Base-by-base conservation (phyloP, 2,329 filamentous ascomycete species). In the Huntiella omanensis region DNA sequence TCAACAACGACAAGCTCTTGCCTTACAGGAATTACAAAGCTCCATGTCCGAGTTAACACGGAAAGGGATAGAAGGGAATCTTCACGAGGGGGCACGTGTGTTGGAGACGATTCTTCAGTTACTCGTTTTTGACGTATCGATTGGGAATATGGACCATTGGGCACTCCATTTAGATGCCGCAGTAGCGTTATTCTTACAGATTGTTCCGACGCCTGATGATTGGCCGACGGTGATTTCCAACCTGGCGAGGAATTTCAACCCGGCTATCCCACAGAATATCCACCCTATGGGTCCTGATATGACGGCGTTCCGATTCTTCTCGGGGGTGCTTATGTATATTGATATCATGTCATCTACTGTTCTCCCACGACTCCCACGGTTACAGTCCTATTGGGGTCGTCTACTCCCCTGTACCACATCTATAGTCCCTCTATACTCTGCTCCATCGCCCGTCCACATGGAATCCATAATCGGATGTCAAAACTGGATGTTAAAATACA, bases 401-500 rank as follows among this genome's bases (percentile, higher is more conserved):
- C 54, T 66, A 19, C 62, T 71, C 16, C 57, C 60, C 5, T 54
- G 57, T 10, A 50, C 48, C n/a, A 41, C 49, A 17, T 17, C 44
- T 11, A 45, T 49, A 39, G 46, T 49, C 4, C 45, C 50, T 1
- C 16, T 43, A 15, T 49, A 49, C 28, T 46, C 48, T 17, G 48
- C 48, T 5, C 48, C 43, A 10, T 56, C 58, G 0, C 58, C 56
- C 1, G 56, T 69, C 35, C 59, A 61, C 43, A 60, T 77, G 46
- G 65, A 69, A 42, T 64, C 68, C 32, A 67, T 73, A 42, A 57
- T 71, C 36, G 74, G 75, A 2, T 63, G 72, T 49, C 60, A 71
- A 39, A 77, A 76, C 55, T 73, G 71, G 70, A 66, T 67, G 1
- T 52, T 78, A 40, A 58, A 70, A 40, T 59, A 66, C n/a, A 64